Evolutionary conservation across 495 filamentous ascomycete species (phyloP), one percentile per base, ranked within the genome.

Genomic region (Penicillium canescens): DNA sequence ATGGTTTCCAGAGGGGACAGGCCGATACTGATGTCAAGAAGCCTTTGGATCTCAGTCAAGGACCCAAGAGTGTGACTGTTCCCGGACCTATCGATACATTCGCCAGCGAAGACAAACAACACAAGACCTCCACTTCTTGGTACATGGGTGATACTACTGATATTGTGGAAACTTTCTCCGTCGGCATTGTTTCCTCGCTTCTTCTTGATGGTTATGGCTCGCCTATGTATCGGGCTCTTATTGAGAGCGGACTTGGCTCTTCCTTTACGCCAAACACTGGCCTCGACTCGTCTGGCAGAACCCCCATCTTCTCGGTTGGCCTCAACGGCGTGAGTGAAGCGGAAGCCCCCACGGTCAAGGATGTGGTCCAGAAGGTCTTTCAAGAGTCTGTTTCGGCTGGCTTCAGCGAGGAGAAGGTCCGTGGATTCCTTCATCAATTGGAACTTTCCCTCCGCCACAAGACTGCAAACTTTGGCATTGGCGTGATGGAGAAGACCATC

Each of bases 231-330:
- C 86, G 85, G 46, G 87, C 85, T n/a, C 75, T 98, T 37, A 89
- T 98, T 54, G 94, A 98, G 62, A 85, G 88, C 55, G 92, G 92
- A 16, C 77, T 98, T 13, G 94, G 94, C 46, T 88, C 90, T 6
- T 91, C 96, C 50, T 98, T 91, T 74, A 94, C 88, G 31, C 90
- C 95, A 6, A 98, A 98, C 62, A 91, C 91, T 2, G 95, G 94
- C 4, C 92, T 89, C 54, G 92, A 98, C 63, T 77, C 79, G 18
- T 89, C 89, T 3, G 85, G 84, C 14, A 89, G 82, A 59, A 79
- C 76, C 6, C 89, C 87, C 3, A 84, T 96, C 20, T 96, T 96
- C 70, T 96, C 94, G 1, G 80, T 97, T 47, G 94, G 94, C 16
- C 75, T 98, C 5, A 95, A 83, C 40, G 95, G 92, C 31, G 90